Conservation (phyloP, 2,329 filamentous ascomycete genomes). For the Fusarium zealandicum region DNA sequence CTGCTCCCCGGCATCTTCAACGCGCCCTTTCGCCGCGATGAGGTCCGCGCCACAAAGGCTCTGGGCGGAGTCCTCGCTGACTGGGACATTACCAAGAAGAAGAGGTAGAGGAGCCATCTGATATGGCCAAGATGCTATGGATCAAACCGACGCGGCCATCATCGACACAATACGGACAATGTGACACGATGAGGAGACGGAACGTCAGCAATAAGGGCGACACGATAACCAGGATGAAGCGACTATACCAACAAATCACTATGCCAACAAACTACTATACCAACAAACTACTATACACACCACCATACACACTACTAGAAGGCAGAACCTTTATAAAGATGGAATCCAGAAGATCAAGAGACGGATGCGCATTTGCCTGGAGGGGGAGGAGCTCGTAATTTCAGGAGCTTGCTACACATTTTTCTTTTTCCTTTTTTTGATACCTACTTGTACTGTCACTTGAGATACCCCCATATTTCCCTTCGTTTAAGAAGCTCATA, state of each 20-base stretch:
- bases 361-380: constrained; percentile 2
- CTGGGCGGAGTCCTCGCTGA: constrained; percentile 60
- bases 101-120: constrained; percentile 47
- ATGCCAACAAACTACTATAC: constrained; percentile 13
- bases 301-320: constrained; percentile 28
- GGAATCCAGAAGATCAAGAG: not conserved
- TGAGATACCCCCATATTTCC: constrained; percentile 42
- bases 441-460: constrained; percentile 38
- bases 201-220: too few relatives aligned
- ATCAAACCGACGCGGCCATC: not conserved
- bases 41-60: constrained; percentile 63
- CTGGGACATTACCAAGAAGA: constrained; percentile 57
- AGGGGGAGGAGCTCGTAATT: constrained; percentile 28
- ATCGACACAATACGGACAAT: not conserved
- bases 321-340: constrained; percentile 18
- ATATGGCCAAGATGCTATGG: too few relatives aligned
- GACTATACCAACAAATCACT: constrained; percentile 9
- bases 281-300: constrained; percentile 8
- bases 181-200: constrained; percentile 5
- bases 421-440: constrained; percentile 19
- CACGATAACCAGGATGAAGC: constrained; percentile 15
- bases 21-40: constrained; percentile 63
- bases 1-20: constrained; percentile 71
- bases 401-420: constrained; percentile 20
- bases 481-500: constrained; percentile 39